These are phyloP conservation scores for Cyberlindnera galapagoensis DNA, from an alignment of 805 yeast species.

Conservation along the genomic window DNA sequence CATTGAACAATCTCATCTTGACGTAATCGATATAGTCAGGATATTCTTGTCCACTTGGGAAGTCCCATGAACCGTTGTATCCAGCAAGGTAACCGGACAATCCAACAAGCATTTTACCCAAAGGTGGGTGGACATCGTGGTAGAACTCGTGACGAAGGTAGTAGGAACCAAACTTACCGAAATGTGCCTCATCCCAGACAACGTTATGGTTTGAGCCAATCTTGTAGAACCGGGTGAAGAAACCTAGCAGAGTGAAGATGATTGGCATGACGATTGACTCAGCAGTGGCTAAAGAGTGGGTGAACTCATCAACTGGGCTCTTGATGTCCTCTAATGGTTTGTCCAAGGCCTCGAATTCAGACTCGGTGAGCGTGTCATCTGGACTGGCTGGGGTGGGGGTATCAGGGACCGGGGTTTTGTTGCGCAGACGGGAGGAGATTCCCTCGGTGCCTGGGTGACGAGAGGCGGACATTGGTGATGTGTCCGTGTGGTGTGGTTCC, in stretches of 20 bases:
- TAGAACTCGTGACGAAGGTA: conserved; percentile 85
- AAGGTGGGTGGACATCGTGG: conserved; percentile 96
- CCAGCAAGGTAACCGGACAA: conserved; percentile 82
- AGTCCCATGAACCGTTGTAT: conserved; percentile 82
- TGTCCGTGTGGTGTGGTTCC: neutral
- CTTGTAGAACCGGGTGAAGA: conserved; percentile 67
- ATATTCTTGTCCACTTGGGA: conserved; percentile 74
- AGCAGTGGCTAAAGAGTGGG: conserved; percentile 15
- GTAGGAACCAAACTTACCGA: conserved; percentile 93
- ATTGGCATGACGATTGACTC: conserved; percentile 46
- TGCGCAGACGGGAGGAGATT: conserved; percentile 17
- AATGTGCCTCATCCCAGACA: conserved; percentile 98
- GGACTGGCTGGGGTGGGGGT: neutral
- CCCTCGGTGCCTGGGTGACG: conserved; percentile 16
- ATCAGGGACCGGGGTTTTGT: conserved; percentile 8
- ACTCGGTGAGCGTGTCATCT: no score
- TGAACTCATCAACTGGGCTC: conserved; percentile 16
- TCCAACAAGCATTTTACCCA: conserved; percentile 91
- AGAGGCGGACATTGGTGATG: conserved; percentile 10
- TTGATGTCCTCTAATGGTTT: no score
- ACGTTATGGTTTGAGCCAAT: conserved; percentile 70
- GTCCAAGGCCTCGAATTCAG: neutral
- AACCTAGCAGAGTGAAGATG: conserved; percentile 60
- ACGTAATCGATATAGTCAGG: conserved; percentile 76
- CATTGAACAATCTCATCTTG: conserved; percentile 84